A percentile compares a stretch with the other conserved stretches of the same genome.
These are phyloP conservation scores for Stylonectria norvegica DNA, from an alignment of 2,329 filamentous ascomycete genomes.

Conservation along the genomic window DNA sequence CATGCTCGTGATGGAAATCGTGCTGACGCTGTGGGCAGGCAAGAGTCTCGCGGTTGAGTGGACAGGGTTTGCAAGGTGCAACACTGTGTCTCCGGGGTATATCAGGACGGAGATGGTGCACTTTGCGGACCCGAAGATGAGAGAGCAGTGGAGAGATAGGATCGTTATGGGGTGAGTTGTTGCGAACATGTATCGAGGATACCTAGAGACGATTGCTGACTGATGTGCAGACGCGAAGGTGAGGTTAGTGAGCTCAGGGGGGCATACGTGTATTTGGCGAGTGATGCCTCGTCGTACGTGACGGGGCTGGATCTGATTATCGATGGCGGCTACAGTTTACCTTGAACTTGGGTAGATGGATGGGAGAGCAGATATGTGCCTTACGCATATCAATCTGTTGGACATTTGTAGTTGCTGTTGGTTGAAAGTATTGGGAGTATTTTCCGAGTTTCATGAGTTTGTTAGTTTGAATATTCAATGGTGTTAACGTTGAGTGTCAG, in stretches of 20 bases:
- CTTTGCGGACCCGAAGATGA: constrained; percentile 63
- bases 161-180: constrained; percentile 66
- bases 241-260: constrained; percentile 74
- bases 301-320: constrained; percentile 72
- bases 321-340: constrained; percentile 68
- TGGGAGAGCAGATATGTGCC: too few relatives aligned
- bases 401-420: too few relatives aligned
- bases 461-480: too few relatives aligned
- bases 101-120: constrained; percentile 69
- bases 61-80: constrained; percentile 70
- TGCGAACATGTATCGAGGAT: not conserved
- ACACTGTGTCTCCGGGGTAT: constrained; percentile 71
- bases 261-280: constrained; percentile 76
- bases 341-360: too few relatives aligned
- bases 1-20: too few relatives aligned
- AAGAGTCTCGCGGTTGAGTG: constrained; percentile 73
- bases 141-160: constrained; percentile 72
- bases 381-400: too few relatives aligned
- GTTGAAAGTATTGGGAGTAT: too few relatives aligned
- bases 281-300: constrained; percentile 78
- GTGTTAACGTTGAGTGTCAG: too few relatives aligned
- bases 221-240: constrained; percentile 60
- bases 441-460: too few relatives aligned
- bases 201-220: constrained; percentile 12
- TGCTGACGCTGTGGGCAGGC: too few relatives aligned